phyloP scores from a whole-genome alignment of 306 rosid species.

The Trichosanthes truncata region DNA sequence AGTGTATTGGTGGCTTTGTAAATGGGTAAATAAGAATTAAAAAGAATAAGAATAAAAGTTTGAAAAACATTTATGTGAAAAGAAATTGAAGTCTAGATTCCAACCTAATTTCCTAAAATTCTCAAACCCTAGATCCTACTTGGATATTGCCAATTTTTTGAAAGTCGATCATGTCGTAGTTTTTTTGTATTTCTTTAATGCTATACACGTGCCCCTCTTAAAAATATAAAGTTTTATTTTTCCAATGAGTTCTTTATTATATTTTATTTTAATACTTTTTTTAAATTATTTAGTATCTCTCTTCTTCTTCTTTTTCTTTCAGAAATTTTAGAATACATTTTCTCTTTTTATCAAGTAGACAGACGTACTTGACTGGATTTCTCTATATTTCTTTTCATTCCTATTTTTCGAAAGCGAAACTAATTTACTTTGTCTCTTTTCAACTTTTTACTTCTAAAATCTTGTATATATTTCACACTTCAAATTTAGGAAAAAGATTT shows the following conservation, averaged over 20 bases:
- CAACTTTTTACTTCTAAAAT: neutral
- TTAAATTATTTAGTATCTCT: too few species aligned
- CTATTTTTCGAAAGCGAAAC: neutral
- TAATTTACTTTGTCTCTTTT: neutral
- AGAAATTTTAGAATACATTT: neutral
- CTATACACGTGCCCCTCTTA: constrained; percentile 1
- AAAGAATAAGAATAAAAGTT: neutral
- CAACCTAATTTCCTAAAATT: constrained; percentile 5
- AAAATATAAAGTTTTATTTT: neutral
- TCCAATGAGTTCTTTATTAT: neutral
- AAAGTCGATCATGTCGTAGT: neutral
- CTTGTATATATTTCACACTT: neutral
- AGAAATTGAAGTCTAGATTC: constrained; percentile 4
- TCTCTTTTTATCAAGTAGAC: neutral
- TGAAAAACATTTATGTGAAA: neutral
- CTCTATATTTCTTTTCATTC: neutral
- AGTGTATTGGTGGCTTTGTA: neutral
- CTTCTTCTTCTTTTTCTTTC: neutral
- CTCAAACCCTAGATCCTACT: constrained; percentile 2
- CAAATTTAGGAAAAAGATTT: neutral
- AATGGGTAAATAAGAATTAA: neutral
- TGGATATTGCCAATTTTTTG: neutral
- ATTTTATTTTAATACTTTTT: neutral
- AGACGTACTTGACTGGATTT: neutral
- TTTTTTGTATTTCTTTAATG: neutral